phyloP scores from a whole-genome alignment of 2,329 filamentous ascomycete genomes.

The Dothideomycetes sp. region DNA sequence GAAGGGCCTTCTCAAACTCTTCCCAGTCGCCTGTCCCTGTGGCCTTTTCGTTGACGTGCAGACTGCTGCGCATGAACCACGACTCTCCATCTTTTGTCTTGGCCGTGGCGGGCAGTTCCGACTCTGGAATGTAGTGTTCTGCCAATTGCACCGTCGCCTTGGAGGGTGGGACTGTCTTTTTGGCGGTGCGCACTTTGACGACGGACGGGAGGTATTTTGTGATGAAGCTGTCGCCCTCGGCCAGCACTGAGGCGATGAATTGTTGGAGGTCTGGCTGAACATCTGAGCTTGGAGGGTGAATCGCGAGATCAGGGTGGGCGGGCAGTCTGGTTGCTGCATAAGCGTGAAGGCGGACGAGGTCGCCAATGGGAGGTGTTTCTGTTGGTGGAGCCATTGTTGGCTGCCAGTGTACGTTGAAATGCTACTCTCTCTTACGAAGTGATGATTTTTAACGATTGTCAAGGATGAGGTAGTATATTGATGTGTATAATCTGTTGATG shows the following conservation, averaged over 20 bases:
- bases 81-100: slow-evolving; percentile 30
- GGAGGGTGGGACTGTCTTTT: slow-evolving; percentile 39
- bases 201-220: slow-evolving; percentile 39
- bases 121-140: slow-evolving; percentile 37
- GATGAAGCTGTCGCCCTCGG: slow-evolving; percentile 51
- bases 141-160: slow-evolving; percentile 42
- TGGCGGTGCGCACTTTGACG: slow-evolving; percentile 42
- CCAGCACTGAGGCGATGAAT: slow-evolving; percentile 43
- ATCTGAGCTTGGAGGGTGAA: slow-evolving; percentile 21
- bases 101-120: slow-evolving; percentile 27
- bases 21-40: slow-evolving; percentile 48
- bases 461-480: no score
- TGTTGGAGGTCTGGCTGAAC: slow-evolving; percentile 32
- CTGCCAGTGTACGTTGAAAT: no score
- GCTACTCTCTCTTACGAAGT: no score
- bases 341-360: slow-evolving; percentile 21
- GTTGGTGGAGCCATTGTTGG: no score
- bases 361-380: slow-evolving; percentile 11
- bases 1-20: slow-evolving; percentile 52
- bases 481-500: no score
- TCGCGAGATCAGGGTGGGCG: slow-evolving; percentile 19
- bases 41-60: slow-evolving; percentile 43
- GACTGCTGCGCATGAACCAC: slow-evolving; percentile 54
- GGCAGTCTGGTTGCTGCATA: slow-evolving; percentile 22
- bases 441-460: no score